Evolutionary conservation across 2,329 filamentous ascomycete species (phyloP).

Genomic region (Ceratocystis albifundus): DNA sequence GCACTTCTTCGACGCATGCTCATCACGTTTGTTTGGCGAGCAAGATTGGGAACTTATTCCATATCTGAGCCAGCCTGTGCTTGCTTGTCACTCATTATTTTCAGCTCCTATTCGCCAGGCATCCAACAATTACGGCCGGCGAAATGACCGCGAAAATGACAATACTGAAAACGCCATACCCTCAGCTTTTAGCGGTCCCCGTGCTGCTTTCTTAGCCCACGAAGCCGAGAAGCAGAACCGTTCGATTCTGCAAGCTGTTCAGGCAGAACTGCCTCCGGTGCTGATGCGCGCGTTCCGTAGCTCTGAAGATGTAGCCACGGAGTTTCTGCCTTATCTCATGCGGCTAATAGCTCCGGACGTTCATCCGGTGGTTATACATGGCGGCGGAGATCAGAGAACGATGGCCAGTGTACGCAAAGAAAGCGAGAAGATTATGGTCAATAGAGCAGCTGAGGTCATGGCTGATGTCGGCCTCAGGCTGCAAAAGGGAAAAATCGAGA

Average conservation of each 20-base stretch:
- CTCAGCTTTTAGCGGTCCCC: constrained; percentile 67
- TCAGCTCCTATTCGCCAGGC: constrained; percentile 52
- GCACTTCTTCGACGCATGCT: constrained; percentile 78
- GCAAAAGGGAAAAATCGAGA: constrained; percentile 68
- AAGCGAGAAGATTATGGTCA: constrained; percentile 68
- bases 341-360: constrained; percentile 80
- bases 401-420: constrained; percentile 83
- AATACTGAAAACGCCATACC: constrained; percentile 41
- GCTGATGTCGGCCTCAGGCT: constrained; percentile 70
- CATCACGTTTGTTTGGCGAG: constrained; percentile 62
- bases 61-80: constrained; percentile 74
- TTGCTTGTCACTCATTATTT: constrained; percentile 88
- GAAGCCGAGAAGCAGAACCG: constrained; percentile 73
- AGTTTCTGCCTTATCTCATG: constrained; percentile 73
- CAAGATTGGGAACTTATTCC: constrained; percentile 89
- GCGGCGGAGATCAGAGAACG: constrained; percentile 50
- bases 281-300: constrained; percentile 70
- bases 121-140: constrained; percentile 35
- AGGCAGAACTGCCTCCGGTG: constrained; percentile 57
- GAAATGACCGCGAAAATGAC: constrained; percentile 31
- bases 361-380: constrained; percentile 70
- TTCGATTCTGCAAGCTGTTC: constrained; percentile 60
- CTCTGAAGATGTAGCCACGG: constrained; percentile 62
- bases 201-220: constrained; percentile 68
- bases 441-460: constrained; percentile 68